A percentile compares a stretch with the other conserved stretches of the same genome.
phyloP scores from a whole-genome alignment of 768 basidiomycete species.

The Hygrophoropsis aurantiaca region DNA sequence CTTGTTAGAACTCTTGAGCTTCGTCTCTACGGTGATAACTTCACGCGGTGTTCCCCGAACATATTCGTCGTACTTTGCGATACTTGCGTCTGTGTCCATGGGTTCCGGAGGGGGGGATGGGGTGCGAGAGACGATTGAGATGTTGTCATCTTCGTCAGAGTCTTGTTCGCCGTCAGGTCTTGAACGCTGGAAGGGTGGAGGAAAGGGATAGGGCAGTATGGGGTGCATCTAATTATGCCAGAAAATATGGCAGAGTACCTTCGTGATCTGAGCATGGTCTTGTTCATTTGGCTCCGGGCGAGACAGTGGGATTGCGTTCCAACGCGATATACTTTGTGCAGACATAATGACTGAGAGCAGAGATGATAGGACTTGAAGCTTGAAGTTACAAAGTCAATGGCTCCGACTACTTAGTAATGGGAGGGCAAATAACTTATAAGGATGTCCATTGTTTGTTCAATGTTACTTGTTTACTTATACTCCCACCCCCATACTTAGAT shows the following conservation, averaged over 20 bases:
- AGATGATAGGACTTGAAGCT: neutral
- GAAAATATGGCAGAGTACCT: constrained; percentile 68
- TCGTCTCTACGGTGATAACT: constrained; percentile 79
- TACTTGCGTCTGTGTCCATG: constrained; percentile 50
- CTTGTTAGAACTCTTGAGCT: constrained; percentile 74
- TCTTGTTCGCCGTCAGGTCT: constrained; percentile 38
- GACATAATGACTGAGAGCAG: constrained; percentile 59
- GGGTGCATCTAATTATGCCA: constrained; percentile 41
- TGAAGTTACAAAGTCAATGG: neutral
- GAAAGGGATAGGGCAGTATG: constrained; percentile 56
- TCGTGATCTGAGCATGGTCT: constrained; percentile 36
- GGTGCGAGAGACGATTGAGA: constrained; percentile 72
- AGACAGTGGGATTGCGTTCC: constrained; percentile 67
- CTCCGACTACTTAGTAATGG: neutral
- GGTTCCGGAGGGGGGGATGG: constrained; percentile 65
- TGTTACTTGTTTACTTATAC: no score
- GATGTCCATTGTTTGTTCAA: no score
- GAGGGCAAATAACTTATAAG: no score
- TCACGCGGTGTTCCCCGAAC: constrained; percentile 52
- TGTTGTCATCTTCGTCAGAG: constrained; percentile 63
- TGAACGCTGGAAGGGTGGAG: constrained; percentile 60
- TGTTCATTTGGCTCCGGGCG: constrained; percentile 29
- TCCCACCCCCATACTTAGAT: no score
- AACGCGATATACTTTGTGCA: constrained; percentile 59
- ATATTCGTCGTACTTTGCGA: constrained; percentile 69